These are phyloP conservation scores for Xylaria palmicola DNA, from an alignment of 495 filamentous ascomycete genomes.

Conservation along the genomic window DNA sequence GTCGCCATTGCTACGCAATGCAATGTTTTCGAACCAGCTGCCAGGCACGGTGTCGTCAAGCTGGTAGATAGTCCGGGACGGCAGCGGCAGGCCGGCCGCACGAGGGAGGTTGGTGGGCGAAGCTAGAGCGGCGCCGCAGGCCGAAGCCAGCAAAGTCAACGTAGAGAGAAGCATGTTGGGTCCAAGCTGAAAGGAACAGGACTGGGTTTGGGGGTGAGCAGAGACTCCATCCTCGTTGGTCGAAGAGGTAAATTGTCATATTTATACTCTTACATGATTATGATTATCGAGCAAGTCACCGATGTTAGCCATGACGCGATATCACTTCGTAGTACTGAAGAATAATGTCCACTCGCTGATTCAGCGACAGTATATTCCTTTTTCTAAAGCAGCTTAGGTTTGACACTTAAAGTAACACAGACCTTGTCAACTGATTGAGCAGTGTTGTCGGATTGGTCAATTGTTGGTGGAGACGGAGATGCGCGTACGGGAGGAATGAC, in stretches of 20 bases:
- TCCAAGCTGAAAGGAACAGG: neutral
- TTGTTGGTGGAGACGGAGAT: neutral
- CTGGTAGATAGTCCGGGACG: conserved; percentile 20
- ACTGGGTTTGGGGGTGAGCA: neutral
- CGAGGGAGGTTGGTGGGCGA: neutral
- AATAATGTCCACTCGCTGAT: no score
- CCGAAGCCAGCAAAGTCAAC: neutral
- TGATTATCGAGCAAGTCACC: no score
- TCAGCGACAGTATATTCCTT: no score
- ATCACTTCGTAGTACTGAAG: no score
- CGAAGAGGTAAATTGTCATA: neutral
- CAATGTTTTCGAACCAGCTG: conserved; percentile 43
- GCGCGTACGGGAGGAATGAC: neutral
- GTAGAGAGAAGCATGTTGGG: neutral
- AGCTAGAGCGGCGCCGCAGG: neutral
- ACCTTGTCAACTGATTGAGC: no score
- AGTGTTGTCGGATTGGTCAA: no score
- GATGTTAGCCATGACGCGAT: no score
- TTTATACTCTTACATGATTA: no score
- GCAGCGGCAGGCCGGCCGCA: conserved; percentile 9
- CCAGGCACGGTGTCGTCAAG: conserved; percentile 21
- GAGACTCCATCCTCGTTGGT: neutral
- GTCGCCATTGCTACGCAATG: conserved; percentile 36
- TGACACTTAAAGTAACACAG: no score
- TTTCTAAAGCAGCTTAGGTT: no score